Evolutionary conservation across 2,329 filamentous ascomycete species (phyloP).

Genomic region (Chaetomium olivaceum): DNA sequence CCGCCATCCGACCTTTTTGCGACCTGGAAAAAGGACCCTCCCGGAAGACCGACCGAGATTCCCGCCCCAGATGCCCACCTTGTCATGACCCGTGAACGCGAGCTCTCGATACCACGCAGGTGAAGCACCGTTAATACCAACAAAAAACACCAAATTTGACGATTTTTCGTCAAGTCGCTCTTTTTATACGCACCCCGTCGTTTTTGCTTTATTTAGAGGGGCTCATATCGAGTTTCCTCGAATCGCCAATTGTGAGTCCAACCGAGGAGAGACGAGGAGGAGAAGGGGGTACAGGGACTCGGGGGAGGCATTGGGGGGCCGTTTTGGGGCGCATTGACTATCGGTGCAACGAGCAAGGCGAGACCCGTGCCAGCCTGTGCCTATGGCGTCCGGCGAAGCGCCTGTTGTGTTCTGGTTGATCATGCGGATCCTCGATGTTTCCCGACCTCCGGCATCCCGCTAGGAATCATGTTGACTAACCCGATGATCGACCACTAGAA

Average conservation of each 20-base stretch:
- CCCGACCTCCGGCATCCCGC: constrained; percentile 1
- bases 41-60: constrained; percentile 34
- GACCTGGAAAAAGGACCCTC: constrained; percentile 29
- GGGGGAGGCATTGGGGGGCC: not conserved
- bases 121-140: constrained; percentile 32
- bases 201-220: constrained; percentile 16
- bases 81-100: constrained; percentile 35
- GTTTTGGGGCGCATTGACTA: constrained; percentile 13
- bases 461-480: constrained; percentile 17
- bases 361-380: not conserved
- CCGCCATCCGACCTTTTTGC: constrained; percentile 26
- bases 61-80: constrained; percentile 35
- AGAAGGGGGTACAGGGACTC: not conserved
- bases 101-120: constrained; percentile 30
- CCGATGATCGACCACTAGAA: constrained; percentile 32
- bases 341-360: constrained; percentile 14
- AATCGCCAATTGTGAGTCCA: constrained; percentile 30
- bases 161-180: constrained; percentile 52
- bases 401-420: constrained; percentile 32
- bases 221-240: constrained; percentile 11
- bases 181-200: constrained; percentile 40
- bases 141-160: constrained; percentile 38
- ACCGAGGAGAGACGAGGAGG: not conserved
- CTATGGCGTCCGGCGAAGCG: not conserved
- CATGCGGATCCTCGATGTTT: constrained; percentile 38